phyloP scores from a whole-genome alignment of 2,329 filamentous ascomycete species.

The Exophiala sideris region DNA sequence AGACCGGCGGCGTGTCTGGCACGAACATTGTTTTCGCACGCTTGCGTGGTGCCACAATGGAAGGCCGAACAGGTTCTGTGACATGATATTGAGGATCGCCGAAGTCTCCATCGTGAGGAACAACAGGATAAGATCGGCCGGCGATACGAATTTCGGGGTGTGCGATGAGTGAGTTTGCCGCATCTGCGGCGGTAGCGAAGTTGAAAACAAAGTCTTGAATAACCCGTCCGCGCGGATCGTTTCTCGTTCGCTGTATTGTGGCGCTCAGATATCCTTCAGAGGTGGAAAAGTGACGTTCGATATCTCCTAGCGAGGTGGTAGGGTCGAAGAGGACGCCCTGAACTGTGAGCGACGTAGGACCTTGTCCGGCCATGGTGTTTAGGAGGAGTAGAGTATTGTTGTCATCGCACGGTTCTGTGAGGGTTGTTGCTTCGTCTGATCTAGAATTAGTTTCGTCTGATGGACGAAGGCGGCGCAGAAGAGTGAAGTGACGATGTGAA shows the following conservation, averaged over 20 bases:
- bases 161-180: conserved; percentile 4
- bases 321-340: neutral
- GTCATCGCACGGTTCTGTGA: neutral
- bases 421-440: neutral
- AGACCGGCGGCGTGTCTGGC: neutral
- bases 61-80: neutral
- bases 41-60: neutral
- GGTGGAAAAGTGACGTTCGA: conserved; percentile 1
- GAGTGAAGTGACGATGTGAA: no score
- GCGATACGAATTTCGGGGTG: conserved; percentile 3
- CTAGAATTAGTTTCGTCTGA: no score
- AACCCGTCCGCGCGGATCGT: neutral
- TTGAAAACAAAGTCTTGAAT: conserved; percentile 9
- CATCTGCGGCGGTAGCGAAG: conserved; percentile 19
- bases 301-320: neutral
- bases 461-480: no score
- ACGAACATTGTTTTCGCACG: neutral
- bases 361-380: conserved; percentile 9
- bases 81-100: conserved; percentile 1
- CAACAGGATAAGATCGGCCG: neutral
- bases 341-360: neutral
- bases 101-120: conserved; percentile 1
- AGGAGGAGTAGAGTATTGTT: conserved; percentile 3
- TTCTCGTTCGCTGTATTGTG: neutral
- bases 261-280: conserved; percentile 10